A percentile compares a stretch with the other conserved stretches of the same genome.
Evolutionary conservation across 805 yeast species (phyloP).

Genomic region (Monosporozyma siamensis): DNA sequence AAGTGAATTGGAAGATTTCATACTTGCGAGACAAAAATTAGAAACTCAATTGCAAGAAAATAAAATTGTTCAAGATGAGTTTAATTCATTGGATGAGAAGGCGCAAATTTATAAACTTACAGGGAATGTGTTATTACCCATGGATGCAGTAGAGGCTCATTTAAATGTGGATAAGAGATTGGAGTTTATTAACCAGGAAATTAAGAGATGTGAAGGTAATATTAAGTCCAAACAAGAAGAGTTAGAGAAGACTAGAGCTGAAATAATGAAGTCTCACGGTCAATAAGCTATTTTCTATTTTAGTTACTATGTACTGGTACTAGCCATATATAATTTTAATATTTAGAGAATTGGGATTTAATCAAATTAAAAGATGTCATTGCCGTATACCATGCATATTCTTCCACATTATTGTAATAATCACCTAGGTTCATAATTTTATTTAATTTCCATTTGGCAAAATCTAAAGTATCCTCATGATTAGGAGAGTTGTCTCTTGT

Average conservation of each 20-base stretch:
- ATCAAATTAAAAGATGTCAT: conserved; percentile 54
- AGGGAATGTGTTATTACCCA: conserved; percentile 89
- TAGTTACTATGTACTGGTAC: too few species aligned
- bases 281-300: neutral
- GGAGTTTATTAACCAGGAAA: conserved; percentile 76
- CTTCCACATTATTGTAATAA: conserved; percentile 56
- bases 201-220: conserved; percentile 63
- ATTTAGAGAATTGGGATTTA: conserved; percentile 56
- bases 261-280: conserved; percentile 42
- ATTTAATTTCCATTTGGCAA: conserved; percentile 52
- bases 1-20: conserved; percentile 39
- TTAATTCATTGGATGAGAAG: conserved; percentile 52
- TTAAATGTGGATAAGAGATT: conserved; percentile 79
- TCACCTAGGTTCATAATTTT: conserved; percentile 47
- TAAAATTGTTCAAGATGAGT: conserved; percentile 78
- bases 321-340: too few species aligned
- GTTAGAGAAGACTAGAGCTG: conserved; percentile 51
- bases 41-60: conserved; percentile 95
- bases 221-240: conserved; percentile 46
- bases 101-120: conserved; percentile 79
- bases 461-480: conserved; percentile 48
- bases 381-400: conserved; percentile 67
- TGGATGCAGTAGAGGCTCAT: conserved; percentile 74
- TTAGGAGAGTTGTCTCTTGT: conserved; percentile 56
- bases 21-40: conserved; percentile 70